A percentile compares a stretch with the other conserved stretches of the same genome.
phyloP scores from a whole-genome alignment of 495 filamentous ascomycete species.

The Penicillium coffeae region DNA sequence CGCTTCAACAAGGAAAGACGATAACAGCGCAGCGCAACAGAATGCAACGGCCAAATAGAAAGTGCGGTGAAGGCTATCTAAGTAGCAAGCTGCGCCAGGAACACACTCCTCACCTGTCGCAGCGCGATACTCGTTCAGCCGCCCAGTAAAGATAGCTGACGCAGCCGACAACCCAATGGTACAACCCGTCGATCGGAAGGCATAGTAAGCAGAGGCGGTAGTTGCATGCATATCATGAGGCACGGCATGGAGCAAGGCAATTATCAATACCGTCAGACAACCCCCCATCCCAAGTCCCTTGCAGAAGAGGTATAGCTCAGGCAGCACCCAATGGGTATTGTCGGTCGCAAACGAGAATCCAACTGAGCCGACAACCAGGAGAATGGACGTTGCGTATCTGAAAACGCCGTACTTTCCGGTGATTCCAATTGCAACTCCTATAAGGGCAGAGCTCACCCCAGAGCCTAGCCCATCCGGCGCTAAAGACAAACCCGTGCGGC shows the following conservation, averaged over 20 bases:
- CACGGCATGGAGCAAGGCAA: conserved; percentile 12
- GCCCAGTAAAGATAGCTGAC: conserved; percentile 5
- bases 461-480: conserved; percentile 11
- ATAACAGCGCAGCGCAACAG: not conserved
- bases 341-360: conserved; percentile 2
- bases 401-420: conserved; percentile 8
- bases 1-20: conserved; percentile 1
- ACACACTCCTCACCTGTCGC: not conserved
- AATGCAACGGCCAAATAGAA: conserved; percentile 3
- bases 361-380: conserved; percentile 3
- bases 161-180: conserved; percentile 12
- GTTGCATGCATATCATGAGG: conserved; percentile 12
- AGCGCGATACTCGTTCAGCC: conserved; percentile 1
- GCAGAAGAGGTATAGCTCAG: conserved; percentile 10
- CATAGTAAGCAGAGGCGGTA: conserved; percentile 13
- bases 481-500: conserved; percentile 8
- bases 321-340: conserved; percentile 4
- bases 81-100: conserved; percentile 5
- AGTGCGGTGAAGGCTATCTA: conserved; percentile 9
- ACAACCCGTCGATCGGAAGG: conserved; percentile 12
- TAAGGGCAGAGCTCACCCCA: conserved; percentile 8
- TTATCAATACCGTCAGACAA: conserved; percentile 9
- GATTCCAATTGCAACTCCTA: conserved; percentile 9
- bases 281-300: conserved; percentile 14
- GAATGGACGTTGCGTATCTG: conserved; percentile 3